A percentile compares a stretch with the other conserved stretches of the same genome.
phyloP scores from a whole-genome alignment of 176 grass and related monocot genomes.

The Aegilops sharonensis region DNA sequence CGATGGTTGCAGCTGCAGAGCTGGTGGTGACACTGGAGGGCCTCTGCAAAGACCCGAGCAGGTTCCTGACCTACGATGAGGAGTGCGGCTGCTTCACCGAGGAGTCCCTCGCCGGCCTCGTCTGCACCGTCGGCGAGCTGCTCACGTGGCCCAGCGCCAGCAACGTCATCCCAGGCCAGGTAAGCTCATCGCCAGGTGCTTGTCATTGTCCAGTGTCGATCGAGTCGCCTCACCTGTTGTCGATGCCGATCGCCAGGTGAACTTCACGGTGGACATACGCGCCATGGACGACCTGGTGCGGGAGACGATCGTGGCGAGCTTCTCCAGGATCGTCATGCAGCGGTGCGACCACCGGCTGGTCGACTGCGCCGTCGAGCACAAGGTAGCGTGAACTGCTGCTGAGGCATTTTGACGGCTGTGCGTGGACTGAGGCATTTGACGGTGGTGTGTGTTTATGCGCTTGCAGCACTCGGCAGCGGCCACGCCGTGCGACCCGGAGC shows the following conservation, averaged over 20 bases:
- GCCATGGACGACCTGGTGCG: conserved; percentile 73
- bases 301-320: conserved; percentile 66
- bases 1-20: conserved; percentile 92
- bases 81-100: conserved; percentile 57
- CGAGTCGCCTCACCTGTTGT: background rate
- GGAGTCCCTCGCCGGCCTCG: conserved; percentile 73
- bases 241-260: conserved; percentile 41
- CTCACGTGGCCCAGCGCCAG: conserved; percentile 90
- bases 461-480: conserved; percentile 74
- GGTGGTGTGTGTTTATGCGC: background rate
- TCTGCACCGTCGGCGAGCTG: conserved; percentile 92
- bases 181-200: conserved; percentile 10
- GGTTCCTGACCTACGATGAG: conserved; percentile 54
- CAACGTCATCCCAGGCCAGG: conserved; percentile 96
- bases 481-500: conserved; percentile 52
- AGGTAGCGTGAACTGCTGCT: conserved; percentile 31
- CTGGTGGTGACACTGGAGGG: conserved; percentile 81
- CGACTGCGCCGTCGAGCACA: conserved; percentile 66
- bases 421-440: background rate
- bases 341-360: conserved; percentile 69
- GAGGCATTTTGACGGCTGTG: background rate
- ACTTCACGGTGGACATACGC: conserved; percentile 93
- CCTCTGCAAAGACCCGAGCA: conserved; percentile 76
- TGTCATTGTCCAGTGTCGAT: background rate
- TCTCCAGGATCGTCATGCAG: conserved; percentile 64